Conservation (phyloP, 116 monocot species). For the Zostera marina region DNA sequence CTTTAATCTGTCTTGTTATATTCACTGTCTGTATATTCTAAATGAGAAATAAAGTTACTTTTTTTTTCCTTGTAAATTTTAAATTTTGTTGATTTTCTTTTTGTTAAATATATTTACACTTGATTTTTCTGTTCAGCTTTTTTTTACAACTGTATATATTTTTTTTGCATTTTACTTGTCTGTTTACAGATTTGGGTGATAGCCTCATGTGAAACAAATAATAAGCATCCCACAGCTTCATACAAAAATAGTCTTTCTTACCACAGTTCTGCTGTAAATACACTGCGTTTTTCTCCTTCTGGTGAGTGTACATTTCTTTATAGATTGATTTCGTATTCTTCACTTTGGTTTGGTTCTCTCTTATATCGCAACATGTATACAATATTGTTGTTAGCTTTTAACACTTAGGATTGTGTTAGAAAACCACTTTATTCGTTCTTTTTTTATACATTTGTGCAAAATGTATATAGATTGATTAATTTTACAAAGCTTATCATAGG, state of each 20-base stretch:
- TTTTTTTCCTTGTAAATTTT: too few relatives aligned
- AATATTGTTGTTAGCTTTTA: too few relatives aligned
- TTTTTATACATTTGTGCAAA: too few relatives aligned
- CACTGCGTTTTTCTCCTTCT: constrained; percentile 74
- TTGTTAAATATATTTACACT: neutral
- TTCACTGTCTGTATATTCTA: neutral
- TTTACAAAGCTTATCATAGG: too few relatives aligned
- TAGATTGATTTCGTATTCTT: neutral
- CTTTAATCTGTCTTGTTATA: neutral
- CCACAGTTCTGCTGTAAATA: constrained; percentile 65
- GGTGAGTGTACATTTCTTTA: constrained; percentile 21
- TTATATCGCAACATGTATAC: neutral
- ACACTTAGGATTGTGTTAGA: too few relatives aligned
- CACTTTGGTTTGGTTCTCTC: neutral
- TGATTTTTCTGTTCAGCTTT: neutral
- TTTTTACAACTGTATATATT: neutral
- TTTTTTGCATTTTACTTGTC: neutral
- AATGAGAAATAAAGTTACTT: too few relatives aligned
- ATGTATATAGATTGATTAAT: too few relatives aligned
- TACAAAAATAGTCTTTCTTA: constrained; percentile 68
- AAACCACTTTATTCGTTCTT: too few relatives aligned
- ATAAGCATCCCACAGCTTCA: constrained; percentile 48
- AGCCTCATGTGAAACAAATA: constrained; percentile 25
- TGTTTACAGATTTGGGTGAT: constrained; percentile 67
- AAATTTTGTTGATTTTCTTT: too few relatives aligned